phyloP scores from a whole-genome alignment of 2,329 filamentous ascomycete genomes.

The Tolypocladium ovalisporum region DNA sequence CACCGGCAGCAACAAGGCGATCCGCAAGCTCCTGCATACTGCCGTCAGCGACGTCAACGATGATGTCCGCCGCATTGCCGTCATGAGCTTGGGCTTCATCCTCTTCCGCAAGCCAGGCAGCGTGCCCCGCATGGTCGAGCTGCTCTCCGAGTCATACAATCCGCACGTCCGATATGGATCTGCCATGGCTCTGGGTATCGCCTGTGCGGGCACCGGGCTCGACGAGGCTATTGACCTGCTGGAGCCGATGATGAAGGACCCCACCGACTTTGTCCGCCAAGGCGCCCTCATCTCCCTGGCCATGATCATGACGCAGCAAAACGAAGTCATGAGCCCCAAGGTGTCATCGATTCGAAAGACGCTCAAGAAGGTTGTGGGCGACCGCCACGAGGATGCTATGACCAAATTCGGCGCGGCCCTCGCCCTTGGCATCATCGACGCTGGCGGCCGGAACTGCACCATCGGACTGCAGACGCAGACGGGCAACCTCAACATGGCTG shows the following conservation, averaged over 20 bases:
- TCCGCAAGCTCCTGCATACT: constrained; percentile 87
- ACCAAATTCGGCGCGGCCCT: constrained; percentile 95
- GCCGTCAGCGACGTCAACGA: constrained; percentile 98
- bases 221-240: constrained; percentile 94
- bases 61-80: constrained; percentile 88
- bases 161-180: constrained; percentile 96
- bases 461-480: constrained; percentile 97
- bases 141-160: constrained; percentile 97
- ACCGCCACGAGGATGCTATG: constrained; percentile 98
- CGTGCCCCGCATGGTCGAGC: constrained; percentile 96
- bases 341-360: constrained; percentile 84
- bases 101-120: constrained; percentile 96
- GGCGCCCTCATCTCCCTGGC: constrained; percentile 87
- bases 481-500: constrained; percentile 96
- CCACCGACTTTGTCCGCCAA: constrained; percentile 95
- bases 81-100: constrained; percentile 97
- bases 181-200: constrained; percentile 96
- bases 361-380: constrained; percentile 84
- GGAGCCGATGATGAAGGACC: constrained; percentile 99
- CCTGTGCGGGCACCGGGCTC: constrained; percentile 89
- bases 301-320: constrained; percentile 99
- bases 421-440: constrained; percentile 93
- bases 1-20: constrained; percentile 96
- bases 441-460: constrained; percentile 94
- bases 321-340: constrained; percentile 97